Evolutionary conservation across 768 basidiomycete species (phyloP).

Genomic region (Lactifluus rugatus): DNA sequence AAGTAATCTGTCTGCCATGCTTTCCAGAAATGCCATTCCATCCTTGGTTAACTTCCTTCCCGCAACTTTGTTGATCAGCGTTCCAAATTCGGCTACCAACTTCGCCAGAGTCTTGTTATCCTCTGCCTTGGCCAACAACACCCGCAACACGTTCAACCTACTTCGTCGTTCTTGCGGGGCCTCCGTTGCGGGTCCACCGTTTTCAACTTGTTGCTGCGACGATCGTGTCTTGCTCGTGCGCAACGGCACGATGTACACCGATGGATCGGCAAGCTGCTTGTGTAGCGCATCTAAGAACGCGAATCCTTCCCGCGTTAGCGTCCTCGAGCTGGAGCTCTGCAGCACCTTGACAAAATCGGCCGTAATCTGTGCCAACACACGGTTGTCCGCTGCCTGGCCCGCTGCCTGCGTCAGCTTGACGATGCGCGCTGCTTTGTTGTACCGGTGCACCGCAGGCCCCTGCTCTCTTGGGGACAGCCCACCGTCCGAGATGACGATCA

Average conservation of each 20-base stretch:
- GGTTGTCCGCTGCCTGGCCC: constrained; percentile 43
- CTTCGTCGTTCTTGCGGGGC: constrained; percentile 35
- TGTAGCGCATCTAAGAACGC: constrained; percentile 57
- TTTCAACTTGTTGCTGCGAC: constrained; percentile 27
- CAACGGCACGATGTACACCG: constrained; percentile 46
- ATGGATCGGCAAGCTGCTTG: constrained; percentile 63
- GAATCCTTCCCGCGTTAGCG: constrained; percentile 62
- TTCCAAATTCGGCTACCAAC: constrained; percentile 63
- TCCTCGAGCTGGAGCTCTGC: constrained; percentile 55
- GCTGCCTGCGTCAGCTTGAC: constrained; percentile 36
- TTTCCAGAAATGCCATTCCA: constrained; percentile 59
- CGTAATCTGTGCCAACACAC: constrained; percentile 42
- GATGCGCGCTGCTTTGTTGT: constrained; percentile 48
- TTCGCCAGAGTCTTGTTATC: constrained; percentile 49
- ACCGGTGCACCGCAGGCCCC: constrained; percentile 27
- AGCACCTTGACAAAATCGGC: constrained; percentile 52
- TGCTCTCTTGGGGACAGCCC: constrained; percentile 22
- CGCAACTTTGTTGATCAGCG: constrained; percentile 55
- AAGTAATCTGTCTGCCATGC: constrained; percentile 44
- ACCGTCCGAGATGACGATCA: constrained; percentile 41
- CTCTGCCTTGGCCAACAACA: constrained; percentile 41
- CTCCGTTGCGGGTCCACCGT: constrained; percentile 25
- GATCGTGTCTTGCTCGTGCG: constrained; percentile 31
- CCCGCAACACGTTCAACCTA: constrained; percentile 46
- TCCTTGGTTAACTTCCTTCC: constrained; percentile 73